phyloP scores from a whole-genome alignment of 106 monocot species.

The Dendrobium catenatum region DNA sequence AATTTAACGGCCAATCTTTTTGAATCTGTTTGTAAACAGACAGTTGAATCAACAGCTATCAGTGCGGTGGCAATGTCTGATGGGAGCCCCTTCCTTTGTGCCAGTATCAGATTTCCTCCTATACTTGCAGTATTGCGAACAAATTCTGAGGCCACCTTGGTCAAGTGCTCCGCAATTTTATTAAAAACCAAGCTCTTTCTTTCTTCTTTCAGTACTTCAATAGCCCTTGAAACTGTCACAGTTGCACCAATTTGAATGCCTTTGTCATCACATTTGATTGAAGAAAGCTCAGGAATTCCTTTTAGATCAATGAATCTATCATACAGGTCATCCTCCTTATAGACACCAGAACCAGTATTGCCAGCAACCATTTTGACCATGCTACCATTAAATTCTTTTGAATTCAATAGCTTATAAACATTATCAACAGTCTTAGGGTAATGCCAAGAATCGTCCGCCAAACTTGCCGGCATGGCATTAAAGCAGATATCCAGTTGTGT shows the following conservation, averaged over 20 bases:
- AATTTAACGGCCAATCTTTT: slow-evolving; percentile 33
- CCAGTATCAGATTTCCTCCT: slow-evolving; percentile 82
- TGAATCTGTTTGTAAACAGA: slow-evolving; percentile 28
- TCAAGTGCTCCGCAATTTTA: slow-evolving; percentile 70
- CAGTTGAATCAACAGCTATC: slow-evolving; percentile 55
- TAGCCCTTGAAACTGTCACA: slow-evolving; percentile 64
- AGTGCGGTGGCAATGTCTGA: slow-evolving; percentile 88
- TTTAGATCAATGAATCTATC: slow-evolving; percentile 61
- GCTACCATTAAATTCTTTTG: not conserved
- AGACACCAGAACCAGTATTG: slow-evolving; percentile 66
- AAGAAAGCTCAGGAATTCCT: slow-evolving; percentile 46
- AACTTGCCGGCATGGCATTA: not conserved
- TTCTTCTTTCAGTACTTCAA: slow-evolving; percentile 46
- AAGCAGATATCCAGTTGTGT: slow-evolving; percentile 3
- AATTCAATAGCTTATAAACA: slow-evolving; percentile 33
- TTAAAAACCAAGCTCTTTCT: slow-evolving; percentile 26
- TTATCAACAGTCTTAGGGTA: slow-evolving; percentile 37
- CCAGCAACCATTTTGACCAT: slow-evolving; percentile 55
- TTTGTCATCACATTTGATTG: slow-evolving; percentile 26
- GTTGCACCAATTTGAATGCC: slow-evolving; percentile 69
- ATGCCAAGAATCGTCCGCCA: slow-evolving; percentile 27
- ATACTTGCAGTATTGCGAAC: slow-evolving; percentile 71
- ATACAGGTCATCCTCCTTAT: slow-evolving; percentile 47
- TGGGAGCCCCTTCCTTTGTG: slow-evolving; percentile 60
- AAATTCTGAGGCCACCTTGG: slow-evolving; percentile 65